These are phyloP conservation scores for Ogataea siamensis DNA, from an alignment of 805 yeast genomes.

Conservation along the genomic window DNA sequence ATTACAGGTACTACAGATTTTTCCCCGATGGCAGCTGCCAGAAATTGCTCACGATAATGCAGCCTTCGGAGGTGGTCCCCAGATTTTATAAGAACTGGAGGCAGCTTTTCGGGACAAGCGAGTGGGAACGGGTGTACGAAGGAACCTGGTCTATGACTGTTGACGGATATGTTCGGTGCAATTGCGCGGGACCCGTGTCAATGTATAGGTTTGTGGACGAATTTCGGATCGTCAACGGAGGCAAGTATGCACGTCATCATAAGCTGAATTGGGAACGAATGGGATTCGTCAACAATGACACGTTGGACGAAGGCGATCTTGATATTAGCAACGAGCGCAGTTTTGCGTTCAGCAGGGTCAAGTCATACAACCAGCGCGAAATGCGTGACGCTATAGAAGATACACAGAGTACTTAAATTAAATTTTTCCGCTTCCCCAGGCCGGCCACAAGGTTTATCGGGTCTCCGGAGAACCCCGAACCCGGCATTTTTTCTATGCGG, in stretches of 20 bases:
- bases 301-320: constrained; percentile 35
- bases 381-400: background rate
- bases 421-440: constrained; percentile 11
- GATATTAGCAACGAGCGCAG: constrained; percentile 71
- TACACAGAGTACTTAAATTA: background rate
- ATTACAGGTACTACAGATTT: constrained; percentile 82
- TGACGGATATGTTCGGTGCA: constrained; percentile 52
- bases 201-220: constrained; percentile 63
- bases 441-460: constrained; percentile 12
- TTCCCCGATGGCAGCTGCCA: constrained; percentile 74
- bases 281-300: constrained; percentile 40
- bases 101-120: constrained; percentile 23
- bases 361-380: constrained; percentile 5
- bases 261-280: constrained; percentile 71
- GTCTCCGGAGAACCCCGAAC: constrained; percentile 13
- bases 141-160: constrained; percentile 61
- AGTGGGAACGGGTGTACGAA: constrained; percentile 37
- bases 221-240: constrained; percentile 57
- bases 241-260: constrained; percentile 58
- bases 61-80: constrained; percentile 68
- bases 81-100: constrained; percentile 39
- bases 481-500: constrained; percentile 8
- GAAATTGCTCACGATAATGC: constrained; percentile 65
- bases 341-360: constrained; percentile 70
- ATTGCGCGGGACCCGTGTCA: constrained; percentile 55